Base-by-base conservation (phyloP, 1,284 basidiomycete genomes). In the Puccinia coronata region DNA sequence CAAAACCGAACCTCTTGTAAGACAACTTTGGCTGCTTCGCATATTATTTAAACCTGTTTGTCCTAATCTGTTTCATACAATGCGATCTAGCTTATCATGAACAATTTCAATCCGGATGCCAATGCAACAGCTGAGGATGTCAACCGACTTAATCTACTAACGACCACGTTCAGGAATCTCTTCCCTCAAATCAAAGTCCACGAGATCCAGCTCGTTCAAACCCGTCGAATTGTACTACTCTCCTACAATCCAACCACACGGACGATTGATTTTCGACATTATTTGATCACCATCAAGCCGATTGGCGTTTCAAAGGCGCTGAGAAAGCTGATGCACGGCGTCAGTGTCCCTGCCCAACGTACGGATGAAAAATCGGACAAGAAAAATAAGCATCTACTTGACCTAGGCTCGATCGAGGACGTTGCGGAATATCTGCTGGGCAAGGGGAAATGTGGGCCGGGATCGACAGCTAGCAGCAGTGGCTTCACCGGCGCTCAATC, bases 401-500 rank as follows among this genome's bases (percentile, higher is more conserved):
- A 99, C 86, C 90, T 99, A 18, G 91, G 92, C 2, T 92, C 91
- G 83, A 94, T 96, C 84, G 92, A 93, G 85, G 96, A 99, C 86
- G 92, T 99, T 69, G 94, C 96, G 2, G 96, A 99, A 86, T 99
- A 98, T 86, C 88, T 99, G 82, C 88, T 99, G 49, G 88, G 94
- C 41, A 90, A 90, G 83, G 87, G 88, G 59, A 91, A 92, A 12
- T 91, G 92, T 80, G 34, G 59, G 18, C 87, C 88, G 2, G 91
- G 90, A 12, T 90, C 90, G 16, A 85, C 85, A 23, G 72, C 72
- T 34, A 74, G 72, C 25, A 82, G 78, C 83, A 82, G 47, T 92
- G 93, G 2, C 3, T 72, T 73, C n/a, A 59, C 75, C 6, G 63
- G 63, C 1, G 63, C 23, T 53, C 61, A 80, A 75, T 83, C 84